Evolutionary conservation across 352 stramenopile species (phyloP).

Genomic region (Albugo candida): DNA sequence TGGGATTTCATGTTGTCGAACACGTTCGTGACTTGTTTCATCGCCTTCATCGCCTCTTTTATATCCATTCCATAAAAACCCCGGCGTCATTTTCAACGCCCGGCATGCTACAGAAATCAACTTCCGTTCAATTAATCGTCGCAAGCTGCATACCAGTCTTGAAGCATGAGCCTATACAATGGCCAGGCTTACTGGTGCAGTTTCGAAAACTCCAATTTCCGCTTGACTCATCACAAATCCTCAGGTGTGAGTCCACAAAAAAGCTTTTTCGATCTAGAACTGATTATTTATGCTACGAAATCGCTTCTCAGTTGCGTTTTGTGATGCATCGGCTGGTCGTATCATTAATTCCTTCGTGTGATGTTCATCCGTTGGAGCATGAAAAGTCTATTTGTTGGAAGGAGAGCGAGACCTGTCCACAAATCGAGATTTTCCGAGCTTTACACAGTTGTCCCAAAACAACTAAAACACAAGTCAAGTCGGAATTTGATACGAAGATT

Average conservation of each 20-base stretch:
- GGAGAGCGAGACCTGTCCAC: too few relatives aligned
- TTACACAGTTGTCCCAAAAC: too few relatives aligned
- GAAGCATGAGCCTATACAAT: conserved; percentile 26
- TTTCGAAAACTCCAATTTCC: conserved; percentile 55
- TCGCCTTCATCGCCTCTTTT: conserved; percentile 55
- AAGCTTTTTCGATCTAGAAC: conserved; percentile 27
- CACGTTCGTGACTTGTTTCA: conserved; percentile 24
- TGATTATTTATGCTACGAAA: conserved; percentile 40
- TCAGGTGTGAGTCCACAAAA: conserved; percentile 7
- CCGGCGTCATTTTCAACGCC: background rate
- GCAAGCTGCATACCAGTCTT: background rate
- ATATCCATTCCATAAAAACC: conserved; percentile 15
- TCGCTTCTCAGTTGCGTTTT: conserved; percentile 29
- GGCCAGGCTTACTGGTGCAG: conserved; percentile 49
- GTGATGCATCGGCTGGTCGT: conserved; percentile 9
- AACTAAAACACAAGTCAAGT: too few relatives aligned
- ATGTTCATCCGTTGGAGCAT: too few relatives aligned
- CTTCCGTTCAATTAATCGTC: too few relatives aligned
- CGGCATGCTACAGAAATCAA: too few relatives aligned
- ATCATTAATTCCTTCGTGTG: too few relatives aligned
- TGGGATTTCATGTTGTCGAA: conserved; percentile 14
- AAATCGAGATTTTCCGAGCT: too few relatives aligned
- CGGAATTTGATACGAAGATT: too few relatives aligned
- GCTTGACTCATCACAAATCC: too few relatives aligned
- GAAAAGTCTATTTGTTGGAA: too few relatives aligned